phyloP scores from a whole-genome alignment of 345 rosid genomes.

The Limnanthes douglasii region DNA sequence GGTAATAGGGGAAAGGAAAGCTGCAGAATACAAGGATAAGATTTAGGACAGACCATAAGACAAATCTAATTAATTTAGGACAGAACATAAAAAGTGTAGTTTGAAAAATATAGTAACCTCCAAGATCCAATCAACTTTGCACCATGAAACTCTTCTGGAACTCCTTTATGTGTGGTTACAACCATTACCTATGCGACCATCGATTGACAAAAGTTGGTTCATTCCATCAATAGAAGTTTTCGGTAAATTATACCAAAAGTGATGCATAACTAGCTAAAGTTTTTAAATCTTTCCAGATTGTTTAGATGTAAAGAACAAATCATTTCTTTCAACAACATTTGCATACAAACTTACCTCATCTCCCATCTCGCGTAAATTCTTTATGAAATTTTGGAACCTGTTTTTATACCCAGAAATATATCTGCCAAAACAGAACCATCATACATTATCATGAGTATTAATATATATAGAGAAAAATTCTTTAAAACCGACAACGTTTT shows the following conservation, averaged over 20 bases:
- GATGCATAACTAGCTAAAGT: not conserved
- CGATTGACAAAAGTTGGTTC: constrained; percentile 9
- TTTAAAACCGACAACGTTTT: constrained; percentile 7
- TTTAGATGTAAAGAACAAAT: too few species aligned
- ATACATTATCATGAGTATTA: too few species aligned
- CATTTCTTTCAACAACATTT: too few species aligned
- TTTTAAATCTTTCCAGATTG: too few species aligned
- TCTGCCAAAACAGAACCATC: too few species aligned
- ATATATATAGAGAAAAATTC: too few species aligned
- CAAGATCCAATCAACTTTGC: constrained; percentile 69
- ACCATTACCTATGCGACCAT: constrained; percentile 61
- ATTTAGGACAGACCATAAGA: too few species aligned
- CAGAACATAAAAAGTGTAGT: too few species aligned
- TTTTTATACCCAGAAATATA: constrained; percentile 73
- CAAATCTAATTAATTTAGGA: too few species aligned
- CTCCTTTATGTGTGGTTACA: constrained; percentile 83
- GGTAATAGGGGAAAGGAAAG: constrained; percentile 74
- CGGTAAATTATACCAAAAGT: not conserved
- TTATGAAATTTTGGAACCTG: constrained; percentile 71
- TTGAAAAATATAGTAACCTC: constrained; percentile 42
- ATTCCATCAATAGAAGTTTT: not conserved
- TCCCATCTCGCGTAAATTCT: constrained; percentile 65
- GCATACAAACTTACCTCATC: constrained; percentile 67
- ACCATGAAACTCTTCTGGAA: constrained; percentile 62
- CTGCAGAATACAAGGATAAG: constrained; percentile 25